Base-by-base conservation (phyloP, 2,329 filamentous ascomycete genomes). In the Pestalotiopsis sp. region DNA sequence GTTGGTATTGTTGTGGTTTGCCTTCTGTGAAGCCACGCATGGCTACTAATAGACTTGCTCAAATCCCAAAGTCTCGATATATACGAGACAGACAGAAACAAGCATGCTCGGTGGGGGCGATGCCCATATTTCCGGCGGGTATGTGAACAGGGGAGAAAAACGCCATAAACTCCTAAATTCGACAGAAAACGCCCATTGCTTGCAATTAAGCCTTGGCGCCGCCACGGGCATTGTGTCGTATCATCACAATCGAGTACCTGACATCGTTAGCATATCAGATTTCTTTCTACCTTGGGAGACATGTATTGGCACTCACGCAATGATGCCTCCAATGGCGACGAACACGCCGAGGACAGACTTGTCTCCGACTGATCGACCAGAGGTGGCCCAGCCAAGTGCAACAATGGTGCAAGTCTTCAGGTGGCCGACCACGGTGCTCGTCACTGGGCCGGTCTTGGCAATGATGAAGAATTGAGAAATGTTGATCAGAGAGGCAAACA, bases 371-470 rank as follows among this genome's bases (percentile, higher is more conserved):
- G 84, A 83, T n/a, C 87, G 80, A 9, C 87, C 86, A 12, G 85
- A 88, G 0, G 81, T 82, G 68, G 82, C 80, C 89, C 89, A 91
- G 38, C 89, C 89, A 4, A 91, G 78, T 20, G 85, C 84, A n/a
- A 91, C 88, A 71, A 91, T 91, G 4, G 86, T 86, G 73, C 88
- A 90, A 0, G 89, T 91, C 79, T 91, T 91, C 45, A 90, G 80
- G 73, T 91, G 89, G 0, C 89, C 90, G 17, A 91, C 88, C 0
- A 92, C 88, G 0, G 89, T 91, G 72, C 88, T 90, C 7, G 88
- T 88, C 3, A 91, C 88, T 0, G 89, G 87, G 0, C 89, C 89
- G 0, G 86, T 87, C 76, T 88, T 85, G 2, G 86, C 88, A 58
- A 90, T 85, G 70, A 90, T 89, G 77, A 89, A 90, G 71, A 89